Percentiles rank a stretch among this genome's conserved stretches.
These are phyloP conservation scores for Protea cynaroides DNA, from an alignment of 164 flowering plant species.

Conservation along the genomic window DNA sequence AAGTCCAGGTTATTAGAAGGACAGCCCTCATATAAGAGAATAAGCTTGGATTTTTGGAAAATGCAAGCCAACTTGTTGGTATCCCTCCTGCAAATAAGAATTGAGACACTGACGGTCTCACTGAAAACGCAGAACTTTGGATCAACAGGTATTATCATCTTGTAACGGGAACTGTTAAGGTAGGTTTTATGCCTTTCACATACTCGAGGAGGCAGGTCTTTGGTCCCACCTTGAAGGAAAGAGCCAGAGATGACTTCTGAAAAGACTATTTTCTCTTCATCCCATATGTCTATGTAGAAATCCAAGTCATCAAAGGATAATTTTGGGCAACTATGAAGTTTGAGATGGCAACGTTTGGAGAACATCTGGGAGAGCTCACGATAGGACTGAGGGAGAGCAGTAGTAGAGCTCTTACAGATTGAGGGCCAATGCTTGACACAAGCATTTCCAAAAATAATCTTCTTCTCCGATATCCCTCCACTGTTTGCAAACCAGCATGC, in stretches of 20 bases:
- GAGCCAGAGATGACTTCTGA: conserved; percentile 78
- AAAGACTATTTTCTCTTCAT: conserved; percentile 48
- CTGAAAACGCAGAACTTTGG: conserved; percentile 57
- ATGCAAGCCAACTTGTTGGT: conserved; percentile 60
- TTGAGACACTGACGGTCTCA: conserved; percentile 50
- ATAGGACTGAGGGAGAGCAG: conserved; percentile 42
- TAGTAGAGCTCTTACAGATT: conserved; percentile 56
- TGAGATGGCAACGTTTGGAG: conserved; percentile 40
- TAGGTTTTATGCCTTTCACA: conserved; percentile 40
- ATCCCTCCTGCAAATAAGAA: conserved; percentile 76
- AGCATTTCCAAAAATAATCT: conserved; percentile 88
- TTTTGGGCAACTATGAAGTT: conserved; percentile 60
- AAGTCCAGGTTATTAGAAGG: too few relatives aligned
- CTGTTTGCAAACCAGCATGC: too few relatives aligned
- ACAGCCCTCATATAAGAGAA: too few relatives aligned
- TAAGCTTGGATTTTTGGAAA: too few relatives aligned
- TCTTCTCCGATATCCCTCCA: too few relatives aligned
- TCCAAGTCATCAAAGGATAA: conserved; percentile 71
- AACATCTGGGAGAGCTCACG: conserved; percentile 59
- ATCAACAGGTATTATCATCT: conserved; percentile 68
- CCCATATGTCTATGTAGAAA: conserved; percentile 79
- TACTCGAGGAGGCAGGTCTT: conserved; percentile 49
- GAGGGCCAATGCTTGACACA: conserved; percentile 93
- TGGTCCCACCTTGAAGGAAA: conserved; percentile 41
- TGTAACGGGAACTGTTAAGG: conserved; percentile 59